Percentiles rank a stretch among this genome's conserved stretches.
These are phyloP conservation scores for Pestalotiopsis sp. DNA, from an alignment of 2,329 filamentous ascomycete genomes.

Conservation along the genomic window DNA sequence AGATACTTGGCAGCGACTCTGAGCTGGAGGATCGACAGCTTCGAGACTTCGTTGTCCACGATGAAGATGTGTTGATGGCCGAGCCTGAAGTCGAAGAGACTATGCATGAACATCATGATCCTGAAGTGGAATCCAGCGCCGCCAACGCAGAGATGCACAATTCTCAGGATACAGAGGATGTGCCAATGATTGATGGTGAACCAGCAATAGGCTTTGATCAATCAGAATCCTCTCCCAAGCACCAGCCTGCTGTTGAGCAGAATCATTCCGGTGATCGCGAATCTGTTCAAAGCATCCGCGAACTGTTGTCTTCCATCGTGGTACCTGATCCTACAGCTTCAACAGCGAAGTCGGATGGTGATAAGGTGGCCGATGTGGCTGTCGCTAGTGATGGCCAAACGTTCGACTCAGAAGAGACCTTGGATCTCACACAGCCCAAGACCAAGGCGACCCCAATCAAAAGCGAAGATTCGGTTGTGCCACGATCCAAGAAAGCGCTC, in stretches of 20 bases:
- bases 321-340: not conserved
- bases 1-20: constrained; percentile 53
- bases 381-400: not conserved
- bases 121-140: not conserved
- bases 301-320: not conserved
- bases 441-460: not conserved
- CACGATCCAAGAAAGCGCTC: not conserved
- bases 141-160: not conserved
- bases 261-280: not conserved
- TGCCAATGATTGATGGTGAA: not conserved
- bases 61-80: constrained; percentile 23
- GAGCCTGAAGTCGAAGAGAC: not conserved
- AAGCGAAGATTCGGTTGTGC: not conserved
- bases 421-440: constrained; percentile 1
- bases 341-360: not conserved
- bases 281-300: no score
- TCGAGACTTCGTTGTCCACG: constrained; percentile 53
- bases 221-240: not conserved
- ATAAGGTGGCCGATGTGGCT: not conserved
- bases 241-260: not conserved
- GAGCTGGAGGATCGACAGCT: constrained; percentile 41
- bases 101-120: not conserved
- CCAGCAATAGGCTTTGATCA: not conserved
- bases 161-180: not conserved
- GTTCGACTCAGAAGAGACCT: not conserved